A percentile compares a stretch with the other conserved stretches of the same genome.
Conservation (phyloP, 495 filamentous ascomycete genomes). For the Hypoxylon intermedium region DNA sequence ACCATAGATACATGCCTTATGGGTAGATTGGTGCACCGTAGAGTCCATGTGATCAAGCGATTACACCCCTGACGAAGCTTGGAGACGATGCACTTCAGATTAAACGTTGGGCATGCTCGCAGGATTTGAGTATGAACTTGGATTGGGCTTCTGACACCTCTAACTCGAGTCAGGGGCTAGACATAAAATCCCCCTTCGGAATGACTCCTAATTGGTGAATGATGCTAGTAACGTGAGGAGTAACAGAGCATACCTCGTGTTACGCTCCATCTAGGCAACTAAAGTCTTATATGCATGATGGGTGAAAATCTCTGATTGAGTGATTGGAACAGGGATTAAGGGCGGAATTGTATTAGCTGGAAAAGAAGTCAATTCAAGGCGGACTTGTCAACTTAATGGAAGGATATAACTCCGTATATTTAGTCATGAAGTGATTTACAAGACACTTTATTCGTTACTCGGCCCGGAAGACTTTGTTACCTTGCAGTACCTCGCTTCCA, state of each 20-base stretch:
- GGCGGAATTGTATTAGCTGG: neutral
- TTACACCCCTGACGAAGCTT: conserved; percentile 9
- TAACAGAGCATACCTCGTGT: neutral
- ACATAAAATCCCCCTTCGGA: neutral
- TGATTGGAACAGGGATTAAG: too few relatives aligned
- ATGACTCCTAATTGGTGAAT: neutral
- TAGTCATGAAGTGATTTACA: neutral
- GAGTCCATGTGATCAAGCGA: conserved; percentile 23
- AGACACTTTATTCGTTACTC: conserved; percentile 1
- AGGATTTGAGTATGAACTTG: conserved; percentile 6
- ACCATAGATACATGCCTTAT: conserved; percentile 17
- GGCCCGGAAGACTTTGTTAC: conserved; percentile 3
- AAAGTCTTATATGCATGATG: conserved; percentile 1
- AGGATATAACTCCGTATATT: conserved; percentile 5
- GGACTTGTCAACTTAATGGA: conserved; percentile 1
- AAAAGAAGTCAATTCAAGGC: conserved; percentile 10
- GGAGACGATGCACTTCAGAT: conserved; percentile 22
- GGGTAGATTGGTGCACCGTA: conserved; percentile 13
- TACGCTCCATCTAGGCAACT: neutral
- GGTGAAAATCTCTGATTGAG: conserved; percentile 8
- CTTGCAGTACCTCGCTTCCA: too few relatives aligned
- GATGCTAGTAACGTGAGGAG: neutral
- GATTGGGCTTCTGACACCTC: conserved; percentile 20
- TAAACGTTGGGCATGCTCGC: conserved; percentile 35
- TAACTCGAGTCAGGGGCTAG: neutral